These are phyloP conservation scores for Themeda triandra DNA, from an alignment of 176 grass and related monocot species.

Conservation along the genomic window DNA sequence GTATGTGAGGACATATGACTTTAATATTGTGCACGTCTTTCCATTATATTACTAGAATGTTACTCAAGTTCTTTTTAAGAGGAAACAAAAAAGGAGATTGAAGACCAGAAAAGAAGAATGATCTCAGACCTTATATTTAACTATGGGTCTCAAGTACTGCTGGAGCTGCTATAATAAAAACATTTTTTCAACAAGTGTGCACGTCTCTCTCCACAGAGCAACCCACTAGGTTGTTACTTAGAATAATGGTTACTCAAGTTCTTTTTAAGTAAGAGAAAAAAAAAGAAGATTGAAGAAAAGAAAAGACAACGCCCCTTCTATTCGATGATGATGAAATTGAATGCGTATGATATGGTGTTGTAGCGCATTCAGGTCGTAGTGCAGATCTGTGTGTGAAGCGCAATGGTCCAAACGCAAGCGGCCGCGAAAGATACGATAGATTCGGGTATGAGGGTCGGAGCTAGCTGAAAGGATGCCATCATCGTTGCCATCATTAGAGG, in stretches of 20 bases:
- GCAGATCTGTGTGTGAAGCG: conserved; percentile 17
- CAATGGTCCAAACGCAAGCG: neutral
- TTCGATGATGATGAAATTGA: neutral
- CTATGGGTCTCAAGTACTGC: too few species aligned
- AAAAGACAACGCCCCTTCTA: neutral
- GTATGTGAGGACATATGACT: too few species aligned
- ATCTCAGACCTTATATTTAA: too few species aligned
- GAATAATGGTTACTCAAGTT: neutral
- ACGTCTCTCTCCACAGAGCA: neutral
- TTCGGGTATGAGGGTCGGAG: neutral
- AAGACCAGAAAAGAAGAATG: neutral
- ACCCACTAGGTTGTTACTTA: neutral
- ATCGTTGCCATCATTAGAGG: conserved; percentile 32
- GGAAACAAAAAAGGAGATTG: neutral
- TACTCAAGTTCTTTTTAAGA: too few species aligned
- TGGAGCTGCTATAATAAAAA: too few species aligned
- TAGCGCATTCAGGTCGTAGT: neutral
- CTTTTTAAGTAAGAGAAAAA: neutral
- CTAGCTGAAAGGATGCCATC: conserved; percentile 8
- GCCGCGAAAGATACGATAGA: neutral
- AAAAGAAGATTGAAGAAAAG: neutral
- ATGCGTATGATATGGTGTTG: neutral
- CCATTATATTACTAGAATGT: too few species aligned
- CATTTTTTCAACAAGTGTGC: neutral
- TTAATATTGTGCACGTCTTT: too few species aligned